Conservation (phyloP, 306 rosid genomes). For the Cicer chorassanicum region DNA sequence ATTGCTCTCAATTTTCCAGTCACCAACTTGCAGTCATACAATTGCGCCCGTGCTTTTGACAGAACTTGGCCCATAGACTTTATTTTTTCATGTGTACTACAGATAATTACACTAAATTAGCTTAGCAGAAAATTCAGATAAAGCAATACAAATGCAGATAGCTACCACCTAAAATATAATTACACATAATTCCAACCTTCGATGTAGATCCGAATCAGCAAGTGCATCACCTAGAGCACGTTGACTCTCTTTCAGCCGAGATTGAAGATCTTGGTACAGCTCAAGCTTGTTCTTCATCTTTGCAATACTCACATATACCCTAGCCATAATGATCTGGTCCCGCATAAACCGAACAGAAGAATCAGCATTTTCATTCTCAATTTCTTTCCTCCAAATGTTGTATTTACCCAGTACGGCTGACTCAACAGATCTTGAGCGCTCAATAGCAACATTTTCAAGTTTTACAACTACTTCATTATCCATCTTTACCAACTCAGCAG, state of each 20-base stretch:
- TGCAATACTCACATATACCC: slow-evolving; percentile 82
- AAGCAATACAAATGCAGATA: slow-evolving; percentile 24
- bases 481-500: slow-evolving; percentile 65
- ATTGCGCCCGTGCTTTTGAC: slow-evolving; percentile 74
- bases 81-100: slow-evolving; percentile 70
- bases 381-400: slow-evolving; percentile 94
- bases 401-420: slow-evolving; percentile 83
- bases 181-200: slow-evolving; percentile 55
- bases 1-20: slow-evolving; percentile 88
- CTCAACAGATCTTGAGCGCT: slow-evolving; percentile 82
- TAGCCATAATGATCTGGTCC: slow-evolving; percentile 93
- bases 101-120: slow-evolving; percentile 48
- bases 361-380: slow-evolving; percentile 74
- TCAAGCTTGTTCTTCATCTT: slow-evolving; percentile 65
- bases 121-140: slow-evolving; percentile 31
- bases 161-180: slow-evolving; percentile 24
- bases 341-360: slow-evolving; percentile 82
- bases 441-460: slow-evolving; percentile 89
- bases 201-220: slow-evolving; percentile 71
- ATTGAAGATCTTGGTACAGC: slow-evolving; percentile 64
- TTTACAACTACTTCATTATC: slow-evolving; percentile 67
- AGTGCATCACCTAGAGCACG: slow-evolving; percentile 77
- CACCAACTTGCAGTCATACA: slow-evolving; percentile 86
- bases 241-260: slow-evolving; percentile 66
- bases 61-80: slow-evolving; percentile 80